These are phyloP conservation scores for Candida nonsorbophila DNA, from an alignment of 805 yeast species.

Conservation along the genomic window DNA sequence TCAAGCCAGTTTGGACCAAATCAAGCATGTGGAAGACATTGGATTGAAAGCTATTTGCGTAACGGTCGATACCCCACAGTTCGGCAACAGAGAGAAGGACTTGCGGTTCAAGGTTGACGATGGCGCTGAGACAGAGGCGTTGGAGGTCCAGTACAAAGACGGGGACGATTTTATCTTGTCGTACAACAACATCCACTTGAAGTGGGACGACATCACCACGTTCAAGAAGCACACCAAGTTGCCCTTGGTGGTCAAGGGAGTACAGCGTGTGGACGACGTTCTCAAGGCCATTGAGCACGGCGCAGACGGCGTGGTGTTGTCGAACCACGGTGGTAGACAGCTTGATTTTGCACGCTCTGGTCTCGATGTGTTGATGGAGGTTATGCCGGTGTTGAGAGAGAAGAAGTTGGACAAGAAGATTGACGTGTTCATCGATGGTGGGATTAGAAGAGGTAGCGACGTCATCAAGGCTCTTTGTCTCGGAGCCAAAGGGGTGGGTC, in stretches of 20 bases:
- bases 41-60: conserved; percentile 45
- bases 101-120: conserved; percentile 29
- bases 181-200: conserved; percentile 10
- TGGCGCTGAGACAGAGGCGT: conserved; percentile 23
- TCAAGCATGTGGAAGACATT: conserved; percentile 32
- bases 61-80: conserved; percentile 50
- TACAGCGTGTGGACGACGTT: conserved; percentile 77
- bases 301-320: conserved; percentile 68
- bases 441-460: conserved; percentile 65
- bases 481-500: conserved; percentile 67
- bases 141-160: conserved; percentile 8
- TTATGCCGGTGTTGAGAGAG: conserved; percentile 47
- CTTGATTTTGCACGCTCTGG: conserved; percentile 78
- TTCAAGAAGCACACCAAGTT: conserved; percentile 29
- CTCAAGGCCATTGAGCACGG: conserved; percentile 67
- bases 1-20: conserved; percentile 19
- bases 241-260: conserved; percentile 61
- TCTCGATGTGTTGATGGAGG: conserved; percentile 67
- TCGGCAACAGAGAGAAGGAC: conserved; percentile 51
- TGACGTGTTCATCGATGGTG: conserved; percentile 63
- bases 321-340: conserved; percentile 90
- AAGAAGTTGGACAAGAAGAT: conserved; percentile 40
- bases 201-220: conserved; percentile 26
- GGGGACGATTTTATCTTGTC: conserved; percentile 10
- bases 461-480: conserved; percentile 59